Evolutionary conservation across 2,329 filamentous ascomycete genomes (phyloP).

Genomic region (Scytalidium sp.): DNA sequence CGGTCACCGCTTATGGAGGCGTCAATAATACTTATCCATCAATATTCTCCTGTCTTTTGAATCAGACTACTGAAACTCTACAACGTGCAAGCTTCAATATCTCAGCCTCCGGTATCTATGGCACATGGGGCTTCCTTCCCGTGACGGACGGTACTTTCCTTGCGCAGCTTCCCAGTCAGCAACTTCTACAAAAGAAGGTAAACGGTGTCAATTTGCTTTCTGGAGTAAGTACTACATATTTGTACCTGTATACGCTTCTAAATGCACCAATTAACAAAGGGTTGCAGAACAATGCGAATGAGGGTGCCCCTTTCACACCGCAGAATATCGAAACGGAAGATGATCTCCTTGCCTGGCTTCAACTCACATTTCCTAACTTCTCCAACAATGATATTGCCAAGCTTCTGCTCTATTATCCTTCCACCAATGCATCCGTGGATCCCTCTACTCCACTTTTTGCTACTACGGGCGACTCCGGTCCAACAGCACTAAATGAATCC

Average conservation of each 20-base stretch:
- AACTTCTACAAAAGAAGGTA: constrained; percentile 26
- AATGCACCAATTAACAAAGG: too few species aligned
- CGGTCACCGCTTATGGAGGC: neutral
- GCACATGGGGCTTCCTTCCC: constrained; percentile 31
- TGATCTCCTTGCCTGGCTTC: constrained; percentile 37
- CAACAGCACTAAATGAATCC: constrained; percentile 39
- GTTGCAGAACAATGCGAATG: constrained; percentile 45
- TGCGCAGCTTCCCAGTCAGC: constrained; percentile 22
- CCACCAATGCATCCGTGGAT: constrained; percentile 5
- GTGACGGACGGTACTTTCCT: constrained; percentile 33
- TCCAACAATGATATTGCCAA: constrained; percentile 32
- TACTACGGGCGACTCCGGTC: constrained; percentile 27
- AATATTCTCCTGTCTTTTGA: constrained; percentile 6
- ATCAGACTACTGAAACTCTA: constrained; percentile 24
- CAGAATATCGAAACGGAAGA: constrained; percentile 38
- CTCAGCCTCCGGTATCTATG: constrained; percentile 12
- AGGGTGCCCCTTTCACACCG: constrained; percentile 42
- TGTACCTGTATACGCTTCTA: too few species aligned
- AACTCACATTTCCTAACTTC: constrained; percentile 36
- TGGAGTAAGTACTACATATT: constrained; percentile 10
- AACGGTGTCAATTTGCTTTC: constrained; percentile 23
- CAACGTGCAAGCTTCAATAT: constrained; percentile 14
- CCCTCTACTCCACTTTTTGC: constrained; percentile 23
- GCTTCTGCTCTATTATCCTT: constrained; percentile 20
- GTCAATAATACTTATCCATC: neutral